A percentile compares a stretch with the other conserved stretches of the same genome.
These are phyloP conservation scores for Thelonectria blattea DNA, from an alignment of 2,329 filamentous ascomycete species.

Conservation along the genomic window DNA sequence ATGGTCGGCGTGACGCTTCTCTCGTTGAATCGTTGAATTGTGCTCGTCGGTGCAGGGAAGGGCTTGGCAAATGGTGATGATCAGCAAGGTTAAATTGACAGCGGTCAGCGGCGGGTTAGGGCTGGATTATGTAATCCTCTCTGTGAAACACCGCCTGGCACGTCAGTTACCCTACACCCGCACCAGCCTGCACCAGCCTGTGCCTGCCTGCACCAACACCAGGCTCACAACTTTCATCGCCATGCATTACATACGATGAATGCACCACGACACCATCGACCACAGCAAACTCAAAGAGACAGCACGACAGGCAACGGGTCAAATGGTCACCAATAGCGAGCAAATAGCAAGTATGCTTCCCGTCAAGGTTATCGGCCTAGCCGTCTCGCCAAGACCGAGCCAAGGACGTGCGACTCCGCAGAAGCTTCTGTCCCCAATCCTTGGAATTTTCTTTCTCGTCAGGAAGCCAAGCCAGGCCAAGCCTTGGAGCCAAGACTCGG, in stretches of 20 bases:
- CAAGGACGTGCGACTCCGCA: not conserved
- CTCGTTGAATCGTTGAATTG: not conserved
- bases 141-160: not conserved
- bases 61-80: slow-evolving; percentile 1
- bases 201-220: too few relatives aligned
- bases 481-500: slow-evolving; percentile 9
- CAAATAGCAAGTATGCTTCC: slow-evolving; percentile 11
- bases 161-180: slow-evolving; percentile 9
- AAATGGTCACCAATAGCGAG: not conserved
- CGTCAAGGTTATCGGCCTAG: slow-evolving; percentile 17
- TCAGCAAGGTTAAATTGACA: slow-evolving; percentile 18
- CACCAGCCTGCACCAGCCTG: too few relatives aligned
- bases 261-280: not conserved
- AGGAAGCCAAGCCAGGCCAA: too few relatives aligned
- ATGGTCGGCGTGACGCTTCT: not conserved
- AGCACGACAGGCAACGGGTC: not conserved
- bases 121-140: not conserved
- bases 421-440: not conserved
- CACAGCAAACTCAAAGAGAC: not conserved
- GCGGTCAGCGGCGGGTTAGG: slow-evolving; percentile 7
- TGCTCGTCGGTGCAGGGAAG: not conserved
- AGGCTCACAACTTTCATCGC: too few relatives aligned
- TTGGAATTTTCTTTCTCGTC: too few relatives aligned
- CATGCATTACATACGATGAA: not conserved
- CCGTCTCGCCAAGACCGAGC: not conserved